These are phyloP conservation scores for Carex parvula DNA, from an alignment of 176 grass and related monocot species.

Conservation along the genomic window DNA sequence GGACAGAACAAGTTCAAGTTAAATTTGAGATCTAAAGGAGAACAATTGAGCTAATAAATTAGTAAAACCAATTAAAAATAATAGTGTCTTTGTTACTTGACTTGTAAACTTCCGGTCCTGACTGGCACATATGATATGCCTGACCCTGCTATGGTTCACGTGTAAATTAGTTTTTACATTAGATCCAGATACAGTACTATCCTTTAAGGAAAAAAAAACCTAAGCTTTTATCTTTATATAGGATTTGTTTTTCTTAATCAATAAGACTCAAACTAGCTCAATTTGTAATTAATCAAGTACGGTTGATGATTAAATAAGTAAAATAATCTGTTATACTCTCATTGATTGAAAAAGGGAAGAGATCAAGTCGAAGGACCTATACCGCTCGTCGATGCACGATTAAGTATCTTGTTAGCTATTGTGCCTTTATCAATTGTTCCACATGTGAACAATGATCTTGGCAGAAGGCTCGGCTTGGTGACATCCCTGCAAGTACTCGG, in stretches of 20 bases:
- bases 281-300: neutral
- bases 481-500: constrained; percentile 57
- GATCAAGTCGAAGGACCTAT: constrained; percentile 54
- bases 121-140: neutral
- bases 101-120: neutral
- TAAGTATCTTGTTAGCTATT: constrained; percentile 76
- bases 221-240: neutral
- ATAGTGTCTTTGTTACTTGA: neutral
- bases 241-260: neutral
- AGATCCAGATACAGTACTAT: neutral
- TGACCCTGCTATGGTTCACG: too few species aligned
- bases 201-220: neutral
- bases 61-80: neutral
- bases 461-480: constrained; percentile 52
- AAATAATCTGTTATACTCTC: neutral
- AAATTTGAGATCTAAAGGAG: neutral
- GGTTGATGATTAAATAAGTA: neutral
- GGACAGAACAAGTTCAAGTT: neutral
- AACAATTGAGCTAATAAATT: neutral
- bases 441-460: constrained; percentile 52
- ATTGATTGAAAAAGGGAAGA: constrained; percentile 36
- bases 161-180: neutral
- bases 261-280: neutral
- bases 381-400: constrained; percentile 56
- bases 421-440: constrained; percentile 64